Evolutionary conservation across 2,329 filamentous ascomycete species (phyloP).

Genomic region (Monilinia laxa): DNA sequence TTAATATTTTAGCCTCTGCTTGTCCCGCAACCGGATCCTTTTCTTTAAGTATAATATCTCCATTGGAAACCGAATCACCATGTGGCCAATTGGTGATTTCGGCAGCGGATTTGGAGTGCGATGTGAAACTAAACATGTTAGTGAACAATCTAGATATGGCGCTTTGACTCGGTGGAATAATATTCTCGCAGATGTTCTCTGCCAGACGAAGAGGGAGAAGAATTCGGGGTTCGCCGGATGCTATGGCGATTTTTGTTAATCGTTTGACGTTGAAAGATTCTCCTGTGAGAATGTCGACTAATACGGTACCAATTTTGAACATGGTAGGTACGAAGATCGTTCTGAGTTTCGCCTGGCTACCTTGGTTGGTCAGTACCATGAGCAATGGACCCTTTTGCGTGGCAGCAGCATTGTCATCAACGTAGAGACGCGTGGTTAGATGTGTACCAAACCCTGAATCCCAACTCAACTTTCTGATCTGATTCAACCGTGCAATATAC

Average conservation of each 20-base stretch:
- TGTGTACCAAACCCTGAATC: conserved; percentile 27
- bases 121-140: neutral
- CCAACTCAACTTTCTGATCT: conserved; percentile 26
- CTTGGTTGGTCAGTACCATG: conserved; percentile 28
- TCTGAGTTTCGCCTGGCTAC: conserved; percentile 19
- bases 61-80: neutral
- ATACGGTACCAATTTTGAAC: conserved; percentile 25
- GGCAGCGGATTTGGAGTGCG: neutral
- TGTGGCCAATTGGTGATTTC: conserved; percentile 14
- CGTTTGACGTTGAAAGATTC: conserved; percentile 26
- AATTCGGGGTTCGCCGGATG: conserved; percentile 24
- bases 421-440: conserved; percentile 21
- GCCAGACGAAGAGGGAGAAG: conserved; percentile 25
- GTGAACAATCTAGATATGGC: conserved; percentile 6
- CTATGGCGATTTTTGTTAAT: conserved; percentile 21
- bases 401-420: conserved; percentile 19
- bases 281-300: conserved; percentile 27
- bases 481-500: conserved; percentile 26
- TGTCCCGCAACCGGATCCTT: conserved; percentile 10
- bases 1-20: neutral
- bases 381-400: conserved; percentile 28
- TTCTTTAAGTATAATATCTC: neutral
- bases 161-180: conserved; percentile 16
- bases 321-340: conserved; percentile 19
- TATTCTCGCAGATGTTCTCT: conserved; percentile 19